phyloP scores from a whole-genome alignment of 2,329 filamentous ascomycete genomes.

The Monosporascus ibericus region DNA sequence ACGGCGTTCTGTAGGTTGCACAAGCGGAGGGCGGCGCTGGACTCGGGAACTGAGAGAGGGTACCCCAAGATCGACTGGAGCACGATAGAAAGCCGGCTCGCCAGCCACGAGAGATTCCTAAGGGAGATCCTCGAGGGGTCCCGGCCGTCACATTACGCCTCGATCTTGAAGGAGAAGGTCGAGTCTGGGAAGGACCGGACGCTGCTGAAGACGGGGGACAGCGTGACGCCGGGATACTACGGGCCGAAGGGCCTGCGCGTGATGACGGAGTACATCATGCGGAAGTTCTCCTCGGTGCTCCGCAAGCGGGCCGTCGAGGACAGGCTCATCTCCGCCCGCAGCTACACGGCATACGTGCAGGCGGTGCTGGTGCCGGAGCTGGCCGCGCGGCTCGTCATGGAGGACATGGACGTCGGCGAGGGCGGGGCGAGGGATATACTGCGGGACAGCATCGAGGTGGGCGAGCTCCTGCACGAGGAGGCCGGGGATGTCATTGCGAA shows the following conservation, averaged over 20 bases:
- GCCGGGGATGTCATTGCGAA: conserved; percentile 44
- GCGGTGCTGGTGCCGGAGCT: conserved; percentile 72
- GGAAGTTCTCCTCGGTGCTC: conserved; percentile 52
- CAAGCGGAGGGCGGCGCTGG: conserved; percentile 46
- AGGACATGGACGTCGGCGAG: conserved; percentile 44
- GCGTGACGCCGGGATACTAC: conserved; percentile 74
- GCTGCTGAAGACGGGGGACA: conserved; percentile 50
- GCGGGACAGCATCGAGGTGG: conserved; percentile 60
- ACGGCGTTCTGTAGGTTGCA: conserved; percentile 59
- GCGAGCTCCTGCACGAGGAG: conserved; percentile 62
- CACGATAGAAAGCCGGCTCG: conserved; percentile 51
- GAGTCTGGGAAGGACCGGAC: conserved; percentile 53
- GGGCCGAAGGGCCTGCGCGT: conserved; percentile 65
- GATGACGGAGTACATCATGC: conserved; percentile 66
- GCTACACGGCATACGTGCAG: conserved; percentile 64
- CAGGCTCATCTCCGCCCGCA: conserved; percentile 58
- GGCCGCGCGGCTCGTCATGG: conserved; percentile 47
- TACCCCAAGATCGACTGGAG: conserved; percentile 72
- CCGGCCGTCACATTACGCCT: conserved; percentile 52
- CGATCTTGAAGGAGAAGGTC: conserved; percentile 48
- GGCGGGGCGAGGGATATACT: conserved; percentile 49
- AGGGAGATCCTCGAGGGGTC: conserved; percentile 53
- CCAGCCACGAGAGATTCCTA: conserved; percentile 48
- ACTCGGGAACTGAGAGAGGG: conserved; percentile 41
- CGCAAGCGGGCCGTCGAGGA: conserved; percentile 59